phyloP scores from a whole-genome alignment of 495 filamentous ascomycete species.

The Talaromyces adpressus region DNA sequence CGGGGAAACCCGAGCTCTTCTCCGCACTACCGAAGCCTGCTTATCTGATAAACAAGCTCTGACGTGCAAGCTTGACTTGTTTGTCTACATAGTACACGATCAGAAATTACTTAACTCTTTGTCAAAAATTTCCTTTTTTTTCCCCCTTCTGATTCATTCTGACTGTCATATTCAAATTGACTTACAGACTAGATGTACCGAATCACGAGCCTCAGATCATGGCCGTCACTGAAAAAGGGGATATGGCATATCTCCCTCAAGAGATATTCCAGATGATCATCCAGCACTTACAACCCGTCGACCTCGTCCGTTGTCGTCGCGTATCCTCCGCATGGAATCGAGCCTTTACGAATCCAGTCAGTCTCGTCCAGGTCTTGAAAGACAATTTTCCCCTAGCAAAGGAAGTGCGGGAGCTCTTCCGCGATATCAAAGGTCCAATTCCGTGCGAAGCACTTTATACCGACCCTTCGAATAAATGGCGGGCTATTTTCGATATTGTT shows the following conservation, averaged over 20 bases:
- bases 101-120: neutral
- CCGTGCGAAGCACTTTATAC: neutral
- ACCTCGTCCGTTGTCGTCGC: slow-evolving; percentile 47
- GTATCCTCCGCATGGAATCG: slow-evolving; percentile 49
- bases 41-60: neutral
- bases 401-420: slow-evolving; percentile 38
- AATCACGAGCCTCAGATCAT: slow-evolving; percentile 2
- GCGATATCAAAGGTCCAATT: neutral
- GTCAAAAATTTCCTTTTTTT: neutral
- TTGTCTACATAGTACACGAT: neutral
- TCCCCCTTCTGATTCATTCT: neutral
- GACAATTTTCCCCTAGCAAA: slow-evolving; percentile 47
- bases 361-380: slow-evolving; percentile 40
- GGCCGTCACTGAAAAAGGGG: neutral
- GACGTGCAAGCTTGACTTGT: too few species aligned
- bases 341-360: slow-evolving; percentile 43
- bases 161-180: neutral
- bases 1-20: slow-evolving; percentile 14
- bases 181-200: slow-evolving; percentile 8
- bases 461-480: slow-evolving; percentile 22
- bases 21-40: neutral
- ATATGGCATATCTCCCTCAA: slow-evolving; percentile 27
- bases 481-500: slow-evolving; percentile 43
- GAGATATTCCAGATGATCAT: slow-evolving; percentile 39
- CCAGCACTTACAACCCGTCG: slow-evolving; percentile 36